Percentiles rank a stretch among this genome's conserved stretches.
Evolutionary conservation across 1,284 basidiomycete genomes (phyloP).

Genomic region (Xerocomus amazonicus): DNA sequence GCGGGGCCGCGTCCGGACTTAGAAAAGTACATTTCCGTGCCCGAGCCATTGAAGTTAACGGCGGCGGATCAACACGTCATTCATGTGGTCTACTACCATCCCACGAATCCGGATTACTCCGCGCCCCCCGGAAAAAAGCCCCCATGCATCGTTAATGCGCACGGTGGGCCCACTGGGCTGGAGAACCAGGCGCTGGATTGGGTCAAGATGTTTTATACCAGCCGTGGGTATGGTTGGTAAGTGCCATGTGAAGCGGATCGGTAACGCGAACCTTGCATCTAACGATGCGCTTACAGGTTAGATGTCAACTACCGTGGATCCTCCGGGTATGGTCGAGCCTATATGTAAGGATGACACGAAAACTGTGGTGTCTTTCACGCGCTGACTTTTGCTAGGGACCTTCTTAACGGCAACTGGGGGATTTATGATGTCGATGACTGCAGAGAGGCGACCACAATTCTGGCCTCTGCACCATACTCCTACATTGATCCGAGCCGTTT

Average conservation of each 20-base stretch:
- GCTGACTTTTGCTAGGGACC: slow-evolving; percentile 9
- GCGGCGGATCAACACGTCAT: slow-evolving; percentile 1
- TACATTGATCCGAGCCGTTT: slow-evolving; percentile 40
- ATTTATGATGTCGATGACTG: slow-evolving; percentile 19
- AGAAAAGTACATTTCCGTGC: slow-evolving; percentile 11
- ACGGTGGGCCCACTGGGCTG: slow-evolving; percentile 25
- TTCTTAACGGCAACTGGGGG: slow-evolving; percentile 18
- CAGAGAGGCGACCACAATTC: slow-evolving; percentile 7
- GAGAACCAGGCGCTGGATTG: slow-evolving; percentile 20
- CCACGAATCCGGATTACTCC: slow-evolving; percentile 20
- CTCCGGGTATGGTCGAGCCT: slow-evolving; percentile 21
- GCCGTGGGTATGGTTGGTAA: slow-evolving; percentile 29
- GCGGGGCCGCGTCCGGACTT: background rate
- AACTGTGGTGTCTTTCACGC: background rate
- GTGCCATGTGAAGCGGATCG: background rate
- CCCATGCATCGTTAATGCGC: slow-evolving; percentile 22
- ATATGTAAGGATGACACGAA: slow-evolving; percentile 12
- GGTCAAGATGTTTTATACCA: slow-evolving; percentile 25
- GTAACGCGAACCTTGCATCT: background rate
- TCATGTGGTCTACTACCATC: slow-evolving; percentile 19
- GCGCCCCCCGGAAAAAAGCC: slow-evolving; percentile 13
- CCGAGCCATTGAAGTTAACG: background rate
- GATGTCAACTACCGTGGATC: slow-evolving; percentile 28
- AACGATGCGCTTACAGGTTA: slow-evolving; percentile 9
- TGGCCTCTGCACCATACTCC: background rate